These are phyloP conservation scores for Collybiopsis luxurians DNA, from an alignment of 768 basidiomycete genomes.

Conservation along the genomic window DNA sequence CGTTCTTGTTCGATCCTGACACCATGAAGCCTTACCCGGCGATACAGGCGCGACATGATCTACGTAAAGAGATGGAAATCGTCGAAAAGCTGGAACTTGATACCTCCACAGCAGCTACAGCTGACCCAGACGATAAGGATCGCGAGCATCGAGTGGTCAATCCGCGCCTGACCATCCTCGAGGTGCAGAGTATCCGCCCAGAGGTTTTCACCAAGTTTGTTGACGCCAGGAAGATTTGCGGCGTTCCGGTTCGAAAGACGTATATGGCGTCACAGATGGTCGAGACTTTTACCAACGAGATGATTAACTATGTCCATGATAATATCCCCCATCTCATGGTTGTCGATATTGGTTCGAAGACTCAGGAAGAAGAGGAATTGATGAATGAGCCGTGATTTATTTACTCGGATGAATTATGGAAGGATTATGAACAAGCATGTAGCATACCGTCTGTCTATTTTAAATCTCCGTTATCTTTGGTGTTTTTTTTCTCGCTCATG, in stretches of 20 bases:
- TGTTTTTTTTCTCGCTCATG: not conserved
- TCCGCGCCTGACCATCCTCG: conserved; percentile 13
- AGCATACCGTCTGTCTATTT: not conserved
- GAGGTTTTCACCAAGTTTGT: conserved; percentile 17
- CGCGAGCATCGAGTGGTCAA: conserved; percentile 26
- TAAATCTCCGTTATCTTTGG: not conserved
- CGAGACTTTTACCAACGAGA: not conserved
- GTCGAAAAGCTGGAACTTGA: not conserved
- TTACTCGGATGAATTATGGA: not conserved
- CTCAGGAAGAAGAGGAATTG: conserved; percentile 44
- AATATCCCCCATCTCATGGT: conserved; percentile 9
- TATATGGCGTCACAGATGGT: conserved; percentile 29
- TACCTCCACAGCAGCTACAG: not conserved
- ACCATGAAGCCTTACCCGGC: conserved; percentile 8
- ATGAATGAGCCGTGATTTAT: conserved; percentile 9
- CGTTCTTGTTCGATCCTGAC: conserved; percentile 44
- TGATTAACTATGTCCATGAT: not conserved
- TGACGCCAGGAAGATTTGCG: conserved; percentile 25
- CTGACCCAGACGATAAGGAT: not conserved
- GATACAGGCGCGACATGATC: not conserved
- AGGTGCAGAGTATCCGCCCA: conserved; percentile 6
- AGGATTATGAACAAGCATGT: not conserved
- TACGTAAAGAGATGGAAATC: not conserved
- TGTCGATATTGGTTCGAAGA: conserved; percentile 35
- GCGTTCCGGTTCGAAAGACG: conserved; percentile 29